phyloP scores from a whole-genome alignment of 2,329 filamentous ascomycete genomes.

The Thelonectria olida region DNA sequence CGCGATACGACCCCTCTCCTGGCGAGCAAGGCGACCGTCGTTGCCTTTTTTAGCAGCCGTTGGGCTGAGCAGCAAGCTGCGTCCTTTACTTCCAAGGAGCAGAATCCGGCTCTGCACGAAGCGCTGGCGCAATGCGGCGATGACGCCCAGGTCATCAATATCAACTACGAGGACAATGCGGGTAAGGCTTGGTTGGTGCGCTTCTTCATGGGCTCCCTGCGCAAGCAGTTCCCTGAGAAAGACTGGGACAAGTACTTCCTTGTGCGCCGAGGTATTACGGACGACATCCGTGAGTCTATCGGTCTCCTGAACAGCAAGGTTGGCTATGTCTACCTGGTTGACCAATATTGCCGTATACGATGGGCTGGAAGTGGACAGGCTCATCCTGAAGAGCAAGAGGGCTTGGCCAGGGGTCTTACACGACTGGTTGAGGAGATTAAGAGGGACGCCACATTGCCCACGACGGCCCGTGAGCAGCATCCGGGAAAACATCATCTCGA shows the following conservation, averaged over 20 bases:
- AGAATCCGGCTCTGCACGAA: slow-evolving; percentile 76
- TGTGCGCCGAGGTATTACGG: slow-evolving; percentile 65
- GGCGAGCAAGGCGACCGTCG: slow-evolving; percentile 77
- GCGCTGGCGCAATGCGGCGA: slow-evolving; percentile 64
- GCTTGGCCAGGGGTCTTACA: slow-evolving; percentile 71
- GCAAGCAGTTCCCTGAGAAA: slow-evolving; percentile 57
- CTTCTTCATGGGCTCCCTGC: slow-evolving; percentile 64
- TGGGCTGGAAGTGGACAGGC: slow-evolving; percentile 88
- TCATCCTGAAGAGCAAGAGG: slow-evolving; percentile 71
- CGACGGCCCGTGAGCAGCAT: slow-evolving; percentile 46
- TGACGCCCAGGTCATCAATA: slow-evolving; percentile 77
- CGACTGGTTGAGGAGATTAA: slow-evolving; percentile 69
- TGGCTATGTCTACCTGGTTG: slow-evolving; percentile 92
- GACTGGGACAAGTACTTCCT: slow-evolving; percentile 71
- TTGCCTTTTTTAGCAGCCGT: slow-evolving; percentile 81
- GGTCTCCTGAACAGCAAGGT: slow-evolving; percentile 88
- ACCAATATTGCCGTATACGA: slow-evolving; percentile 86
- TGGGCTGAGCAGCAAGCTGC: slow-evolving; percentile 88
- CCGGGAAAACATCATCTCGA: slow-evolving; percentile 44
- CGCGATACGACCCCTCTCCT: slow-evolving; percentile 81
- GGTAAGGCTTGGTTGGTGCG: slow-evolving; percentile 69
- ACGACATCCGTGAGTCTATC: slow-evolving; percentile 70
- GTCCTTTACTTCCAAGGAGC: slow-evolving; percentile 71
- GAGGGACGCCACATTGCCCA: slow-evolving; percentile 46
- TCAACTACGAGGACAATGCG: slow-evolving; percentile 88